Evolutionary conservation across 163 green algal species (phyloP), one percentile per base, ranked within the genome.

Genomic region (Scenedesmus sp.): DNA sequence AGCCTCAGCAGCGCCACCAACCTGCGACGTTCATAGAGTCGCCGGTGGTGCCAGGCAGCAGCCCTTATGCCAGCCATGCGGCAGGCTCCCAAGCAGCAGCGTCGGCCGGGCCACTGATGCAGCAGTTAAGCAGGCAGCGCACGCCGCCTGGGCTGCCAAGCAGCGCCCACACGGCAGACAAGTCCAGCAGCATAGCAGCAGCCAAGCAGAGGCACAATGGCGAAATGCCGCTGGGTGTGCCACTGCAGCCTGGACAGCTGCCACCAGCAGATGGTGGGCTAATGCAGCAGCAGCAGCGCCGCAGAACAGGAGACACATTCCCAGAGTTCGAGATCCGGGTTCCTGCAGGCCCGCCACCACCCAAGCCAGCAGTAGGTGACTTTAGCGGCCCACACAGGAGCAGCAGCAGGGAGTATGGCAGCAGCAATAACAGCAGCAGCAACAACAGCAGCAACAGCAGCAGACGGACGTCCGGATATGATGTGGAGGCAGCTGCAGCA

Each of bases 251-350:
- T 18, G 79, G 79, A 6, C 76, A 91, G 79, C 34, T 83, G 79
- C 10, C 7, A 34, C 59, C 87, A 59, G 57, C 57, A 57, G 57
- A 86, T 86, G 54, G 46, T 55, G 76, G n/a, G 55, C 76, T 56
- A n/a, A 57, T 64, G 76, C 87, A 87, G 57, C 56, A 55, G 26
- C 26, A 59, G 3, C 26, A 46, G 57, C 79, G 57, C 15, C 87
- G 73, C 67, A 73, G 23, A 10, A 56, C 56, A n/a, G 59, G 87
- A 1, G 87, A 91, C 74, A 66, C 55, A 10, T 92, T 92, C 54
- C 88, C 88, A 59, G 88, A 84, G 62, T 57, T 92, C 15, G 88
- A 92, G 23, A 92, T 92, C 46, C 56, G 79, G 15, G 88, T 92
- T 15, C 88, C 88, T 18, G 54, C 79, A 54, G 62, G 79, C 13